Evolutionary conservation across 495 filamentous ascomycete species (phyloP).

Genomic region (Hypoxylon trugodes): DNA sequence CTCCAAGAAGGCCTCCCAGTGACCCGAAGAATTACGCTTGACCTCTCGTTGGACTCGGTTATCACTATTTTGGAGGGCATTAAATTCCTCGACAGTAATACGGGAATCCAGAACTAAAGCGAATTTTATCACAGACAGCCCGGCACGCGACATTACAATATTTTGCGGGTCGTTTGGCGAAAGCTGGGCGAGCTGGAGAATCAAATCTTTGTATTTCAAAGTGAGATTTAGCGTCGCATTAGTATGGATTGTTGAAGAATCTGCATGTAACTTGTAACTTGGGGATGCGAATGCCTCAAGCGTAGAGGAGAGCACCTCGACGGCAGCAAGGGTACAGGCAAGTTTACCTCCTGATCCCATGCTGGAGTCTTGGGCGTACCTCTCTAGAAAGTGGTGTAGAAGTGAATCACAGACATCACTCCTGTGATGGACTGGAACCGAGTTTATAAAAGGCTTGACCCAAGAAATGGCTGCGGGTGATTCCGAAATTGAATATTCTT

Average conservation of each 20-base stretch:
- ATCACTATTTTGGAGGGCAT: constrained; percentile 64
- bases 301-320: constrained; percentile 55
- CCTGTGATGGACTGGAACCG: constrained; percentile 73
- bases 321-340: constrained; percentile 56
- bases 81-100: constrained; percentile 74
- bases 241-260: constrained; percentile 59
- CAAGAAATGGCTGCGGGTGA: constrained; percentile 69
- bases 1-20: constrained; percentile 81
- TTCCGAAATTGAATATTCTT: constrained; percentile 62
- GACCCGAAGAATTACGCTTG: constrained; percentile 67
- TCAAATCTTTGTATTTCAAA: constrained; percentile 55
- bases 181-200: constrained; percentile 52
- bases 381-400: constrained; percentile 71
- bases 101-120: constrained; percentile 79
- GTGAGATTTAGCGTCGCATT: constrained; percentile 60
- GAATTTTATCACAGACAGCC: constrained; percentile 72
- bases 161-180: constrained; percentile 47
- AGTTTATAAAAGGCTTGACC: constrained; percentile 77
- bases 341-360: constrained; percentile 49
- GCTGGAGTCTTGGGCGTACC: constrained; percentile 61
- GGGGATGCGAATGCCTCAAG: constrained; percentile 54
- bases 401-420: constrained; percentile 76
- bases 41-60: constrained; percentile 71
- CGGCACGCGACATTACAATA: constrained; percentile 51
- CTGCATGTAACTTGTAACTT: constrained; percentile 51